phyloP scores from a whole-genome alignment of 768 basidiomycete species.

The Baorangia bicolor region DNA sequence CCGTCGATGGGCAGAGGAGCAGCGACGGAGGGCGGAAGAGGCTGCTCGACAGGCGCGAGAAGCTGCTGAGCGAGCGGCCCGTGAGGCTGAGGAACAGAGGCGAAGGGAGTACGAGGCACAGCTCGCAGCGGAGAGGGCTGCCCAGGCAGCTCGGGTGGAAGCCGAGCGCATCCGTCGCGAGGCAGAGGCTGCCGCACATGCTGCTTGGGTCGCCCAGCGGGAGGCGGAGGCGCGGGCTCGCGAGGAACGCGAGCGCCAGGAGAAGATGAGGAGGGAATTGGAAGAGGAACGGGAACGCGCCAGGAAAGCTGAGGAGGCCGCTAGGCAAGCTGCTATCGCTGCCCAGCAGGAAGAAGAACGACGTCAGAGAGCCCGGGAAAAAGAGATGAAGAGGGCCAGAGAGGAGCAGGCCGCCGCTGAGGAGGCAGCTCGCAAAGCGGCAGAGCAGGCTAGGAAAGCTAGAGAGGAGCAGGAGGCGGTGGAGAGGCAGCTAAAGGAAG shows the following conservation, averaged over 20 bases:
- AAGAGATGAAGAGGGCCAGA: constrained; percentile 15
- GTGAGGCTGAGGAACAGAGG: constrained; percentile 22
- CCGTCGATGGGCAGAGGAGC: constrained; percentile 23
- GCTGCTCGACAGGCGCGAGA: constrained; percentile 21
- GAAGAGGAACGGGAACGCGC: constrained; percentile 24
- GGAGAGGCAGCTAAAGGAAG: constrained; percentile 25
- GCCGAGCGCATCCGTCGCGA: constrained; percentile 23
- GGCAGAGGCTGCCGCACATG: constrained; percentile 21
- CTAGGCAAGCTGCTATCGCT: constrained; percentile 19
- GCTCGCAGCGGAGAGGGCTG: constrained; percentile 24
- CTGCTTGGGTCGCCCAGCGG: constrained; percentile 23
- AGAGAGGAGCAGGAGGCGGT: constrained; percentile 20
- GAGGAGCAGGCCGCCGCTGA: constrained; percentile 23
- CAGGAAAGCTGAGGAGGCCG: constrained; percentile 24
- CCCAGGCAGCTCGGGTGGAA: constrained; percentile 22
- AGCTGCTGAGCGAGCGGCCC: constrained; percentile 22
- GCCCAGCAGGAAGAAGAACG: constrained; percentile 27
- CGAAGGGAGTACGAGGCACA: constrained; percentile 14
- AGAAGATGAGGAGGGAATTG: constrained; percentile 12
- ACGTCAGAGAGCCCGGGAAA: constrained; percentile 21
- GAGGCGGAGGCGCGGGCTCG: constrained; percentile 27
- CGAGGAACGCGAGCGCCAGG: constrained; percentile 22
- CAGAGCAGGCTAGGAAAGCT: constrained; percentile 24
- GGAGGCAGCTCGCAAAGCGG: constrained; percentile 22
- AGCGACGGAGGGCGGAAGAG: constrained; percentile 16